Evolutionary conservation across 345 rosid genomes (phyloP).

Genomic region (Citrus mangshanensis): DNA sequence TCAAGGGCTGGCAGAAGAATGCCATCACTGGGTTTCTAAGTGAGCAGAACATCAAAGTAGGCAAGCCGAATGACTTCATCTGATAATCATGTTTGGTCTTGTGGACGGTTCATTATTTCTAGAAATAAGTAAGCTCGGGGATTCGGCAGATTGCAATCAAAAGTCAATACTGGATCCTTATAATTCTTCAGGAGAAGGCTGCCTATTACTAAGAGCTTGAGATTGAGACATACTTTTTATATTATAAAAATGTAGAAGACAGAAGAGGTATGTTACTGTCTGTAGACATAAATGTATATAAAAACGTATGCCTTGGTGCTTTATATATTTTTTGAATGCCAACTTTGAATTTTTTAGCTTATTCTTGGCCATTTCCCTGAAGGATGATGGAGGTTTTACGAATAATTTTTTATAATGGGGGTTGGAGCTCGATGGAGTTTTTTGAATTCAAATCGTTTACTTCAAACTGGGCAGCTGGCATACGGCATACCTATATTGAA

Average conservation of each 20-base stretch:
- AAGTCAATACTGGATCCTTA: background rate
- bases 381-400: background rate
- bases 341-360: background rate
- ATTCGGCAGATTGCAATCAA: background rate
- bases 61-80: conserved; percentile 59
- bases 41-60: conserved; percentile 58
- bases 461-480: background rate
- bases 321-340: too few relatives aligned
- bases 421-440: too few relatives aligned
- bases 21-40: conserved; percentile 60
- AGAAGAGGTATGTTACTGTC: background rate
- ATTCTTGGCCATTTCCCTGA: background rate
- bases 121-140: background rate
- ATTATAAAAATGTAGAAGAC: background rate
- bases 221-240: background rate
- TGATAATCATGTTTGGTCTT: conserved; percentile 14
- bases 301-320: background rate
- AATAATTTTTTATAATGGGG: too few relatives aligned
- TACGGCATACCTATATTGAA: background rate
- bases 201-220: background rate
- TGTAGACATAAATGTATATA: background rate
- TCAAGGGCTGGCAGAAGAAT: conserved; percentile 87
- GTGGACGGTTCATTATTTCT: conserved; percentile 1
- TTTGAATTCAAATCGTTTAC: background rate
- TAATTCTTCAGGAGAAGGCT: background rate